Evolutionary conservation across 1,284 basidiomycete genomes (phyloP), one percentile per base, ranked within the genome.

Genomic region (Marasmius tenuissimus): DNA sequence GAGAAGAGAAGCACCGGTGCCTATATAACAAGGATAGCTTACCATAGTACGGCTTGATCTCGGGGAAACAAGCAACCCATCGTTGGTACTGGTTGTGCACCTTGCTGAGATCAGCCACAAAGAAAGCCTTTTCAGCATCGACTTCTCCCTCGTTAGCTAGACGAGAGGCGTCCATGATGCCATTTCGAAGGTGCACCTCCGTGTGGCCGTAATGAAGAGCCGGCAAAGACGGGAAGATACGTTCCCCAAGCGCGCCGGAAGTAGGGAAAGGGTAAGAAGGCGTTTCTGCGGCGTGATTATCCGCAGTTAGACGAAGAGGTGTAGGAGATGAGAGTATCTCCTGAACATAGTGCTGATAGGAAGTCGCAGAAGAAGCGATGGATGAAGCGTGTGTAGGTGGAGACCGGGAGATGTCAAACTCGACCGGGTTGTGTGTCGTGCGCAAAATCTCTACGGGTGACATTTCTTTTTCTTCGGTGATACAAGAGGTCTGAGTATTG

Each of bases 31-130:
- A 61, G 60, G 61, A 58, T 37, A 45, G 70, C 86, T 58, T 64
- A 92, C 91, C 93, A 76, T 95, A 99, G 78, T 95, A 98, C 34
- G 97, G 95, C 69, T 94, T 87, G 51, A 99, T 88, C 60, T 92
- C 86, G 14, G 93, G 94, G 22, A 99, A 84, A 66, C 85, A 86
- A 20, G 81, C 76, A 66, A 84, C 83, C 97, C 97, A 99, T 61
- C 93, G 85, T 69, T 89, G 79, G 71, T 96, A 92, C 72, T 97
- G 95, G 62, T 82, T 81, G 74, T 93, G 97, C 16, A 99, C 92
- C 66, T 91, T 85, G 66, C 91, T 89, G 39, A 99, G 85, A 76
- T 99, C 96, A 35, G 92, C 96, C 11, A 98, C 95, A 70, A 97
- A 98, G 75, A 98, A 98, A 1, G 97, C 96, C 67, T 90, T 89